Evolutionary conservation across 495 filamentous ascomycete species (phyloP), one percentile per base, ranked within the genome.

Genomic region (Parmelia sp.): DNA sequence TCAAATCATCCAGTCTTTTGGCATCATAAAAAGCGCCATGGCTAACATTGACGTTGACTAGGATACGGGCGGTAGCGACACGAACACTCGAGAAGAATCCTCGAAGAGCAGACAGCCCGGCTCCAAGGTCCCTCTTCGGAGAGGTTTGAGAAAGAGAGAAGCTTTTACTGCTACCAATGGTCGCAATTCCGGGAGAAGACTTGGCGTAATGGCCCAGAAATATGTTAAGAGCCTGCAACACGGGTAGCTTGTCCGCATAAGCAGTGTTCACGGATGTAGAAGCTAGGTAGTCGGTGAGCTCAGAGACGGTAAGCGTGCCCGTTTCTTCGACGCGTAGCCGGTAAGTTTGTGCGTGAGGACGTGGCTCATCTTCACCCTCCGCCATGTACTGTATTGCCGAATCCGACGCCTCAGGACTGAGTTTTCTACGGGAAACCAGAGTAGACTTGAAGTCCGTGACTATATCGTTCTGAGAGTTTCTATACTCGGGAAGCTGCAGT

Each of bases 31-130:
- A 36, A 10, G 35, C 35, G 4, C 35, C 35, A 36, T 36, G 35
- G 10, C 35, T 36, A 10, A 36, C 10, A 36, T 36, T 36, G 35
- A 45, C 42, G 35, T 36, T 36, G 35, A 36, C 35, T 4, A 36
- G 35, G 35, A 36, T 36, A 10, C 86, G 81, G 8, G 82, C 82
- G 6, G 88, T 89, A 14, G 83, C 86, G 0, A 81, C 76, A 29
- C 87, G 85, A 25, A 85, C 81, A 72, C 86, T 89, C 59, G 85
- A 77, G 63, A 88, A 88, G 68, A 82, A 90, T 0, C 88, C 88
- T 58, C 87, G 83, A 4, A 86, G 72, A 10, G 81, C 79, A 2
- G 79, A 69, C 1, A 36, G 84, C 6, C 79, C 80, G 19, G 71
- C 71, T 11, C 71, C 72, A 36, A 70, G 68, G 35, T 36, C 68